Base-by-base conservation (phyloP, 1,139 yeast species). In the Taphrina communis region DNA sequence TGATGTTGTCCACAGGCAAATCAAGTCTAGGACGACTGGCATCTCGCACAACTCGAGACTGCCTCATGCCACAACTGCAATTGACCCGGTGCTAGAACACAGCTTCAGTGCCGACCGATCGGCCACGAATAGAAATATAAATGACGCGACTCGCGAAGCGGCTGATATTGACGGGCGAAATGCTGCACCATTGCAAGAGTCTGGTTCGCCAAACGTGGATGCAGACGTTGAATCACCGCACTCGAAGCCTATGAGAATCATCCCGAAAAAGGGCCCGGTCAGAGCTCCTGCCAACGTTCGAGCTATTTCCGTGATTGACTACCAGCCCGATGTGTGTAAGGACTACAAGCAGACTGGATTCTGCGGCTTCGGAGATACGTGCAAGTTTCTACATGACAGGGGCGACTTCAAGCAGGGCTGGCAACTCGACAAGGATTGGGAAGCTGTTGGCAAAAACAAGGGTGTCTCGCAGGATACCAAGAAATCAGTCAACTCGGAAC, bases 281-380 rank as follows among this genome's bases (percentile, higher is more conserved):
- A 81, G 80, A 57, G 76, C 79, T 1, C 83, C 91, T 0, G 78
- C 84, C 0, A 87, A 87, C 75, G 82, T 91, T 44, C 82, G 86
- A 65, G 83, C 88, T n/a, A 89, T 94, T 0, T 86, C 90, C 0
- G 81, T 88, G n/a, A 84, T 90, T 48, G 99, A 94, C 75, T 94
- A 88, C 76, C 97, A 91, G 75, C 96, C 96, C 0, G 98, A 94
- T 76, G 88, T 95, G 2, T 95, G 99, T 76, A 95, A 94, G 75
- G 98, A 95, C 77, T 95, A 85, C 77, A 85, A 87, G 71, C 91
- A 89, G 74, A 93, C 96, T 0, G 99, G 99, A 0, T 93, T 87
- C 76, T 95, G 99, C 82, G 98, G 98, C 6, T 95, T 88, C 76
- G 99, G 99, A 8, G 99, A 95, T 75, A 88, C 96, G n/a, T 95